Percentiles rank a stretch among this genome's conserved stretches.
Conservation (phyloP, 2,329 filamentous ascomycete species). For the Colletotrichum chrysophilum region DNA sequence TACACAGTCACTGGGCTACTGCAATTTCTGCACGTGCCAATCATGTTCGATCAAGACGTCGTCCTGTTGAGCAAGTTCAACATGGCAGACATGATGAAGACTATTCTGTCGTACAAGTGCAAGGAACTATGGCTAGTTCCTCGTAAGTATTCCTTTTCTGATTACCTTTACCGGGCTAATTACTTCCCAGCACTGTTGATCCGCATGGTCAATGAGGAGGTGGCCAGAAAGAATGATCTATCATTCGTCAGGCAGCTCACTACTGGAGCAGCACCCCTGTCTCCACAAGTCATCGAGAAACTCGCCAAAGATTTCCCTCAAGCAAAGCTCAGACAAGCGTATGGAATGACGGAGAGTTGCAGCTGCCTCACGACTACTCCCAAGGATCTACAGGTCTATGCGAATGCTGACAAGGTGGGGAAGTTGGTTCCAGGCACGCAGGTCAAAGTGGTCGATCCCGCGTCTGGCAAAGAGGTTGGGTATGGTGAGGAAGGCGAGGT, state of each 20-base stretch:
- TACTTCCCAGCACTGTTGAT: constrained; percentile 59
- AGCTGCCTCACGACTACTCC: constrained; percentile 68
- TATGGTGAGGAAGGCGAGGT: constrained; percentile 54
- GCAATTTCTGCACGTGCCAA: constrained; percentile 66
- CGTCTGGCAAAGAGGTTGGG: constrained; percentile 57
- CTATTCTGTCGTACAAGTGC: constrained; percentile 57
- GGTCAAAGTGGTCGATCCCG: constrained; percentile 60
- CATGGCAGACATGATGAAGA: constrained; percentile 61
- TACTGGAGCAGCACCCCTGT: constrained; percentile 65
- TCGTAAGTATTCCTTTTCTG: background rate
- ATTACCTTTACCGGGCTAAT: background rate
- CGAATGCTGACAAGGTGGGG: constrained; percentile 61
- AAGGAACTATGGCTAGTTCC: constrained; percentile 37
- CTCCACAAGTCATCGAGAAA: constrained; percentile 60
- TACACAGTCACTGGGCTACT: constrained; percentile 62
- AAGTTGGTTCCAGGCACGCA: constrained; percentile 63
- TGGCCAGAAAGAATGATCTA: constrained; percentile 59
- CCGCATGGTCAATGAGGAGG: constrained; percentile 58
- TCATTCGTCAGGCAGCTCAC: constrained; percentile 59
- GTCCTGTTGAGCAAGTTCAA: constrained; percentile 69
- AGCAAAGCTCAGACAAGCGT: constrained; percentile 68
- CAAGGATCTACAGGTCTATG: constrained; percentile 58
- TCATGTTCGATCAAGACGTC: constrained; percentile 69
- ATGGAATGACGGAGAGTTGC: constrained; percentile 73
- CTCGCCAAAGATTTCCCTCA: constrained; percentile 61